These are phyloP conservation scores for Gastrolobium villosum DNA, from an alignment of 306 rosid genomes.

Conservation along the genomic window DNA sequence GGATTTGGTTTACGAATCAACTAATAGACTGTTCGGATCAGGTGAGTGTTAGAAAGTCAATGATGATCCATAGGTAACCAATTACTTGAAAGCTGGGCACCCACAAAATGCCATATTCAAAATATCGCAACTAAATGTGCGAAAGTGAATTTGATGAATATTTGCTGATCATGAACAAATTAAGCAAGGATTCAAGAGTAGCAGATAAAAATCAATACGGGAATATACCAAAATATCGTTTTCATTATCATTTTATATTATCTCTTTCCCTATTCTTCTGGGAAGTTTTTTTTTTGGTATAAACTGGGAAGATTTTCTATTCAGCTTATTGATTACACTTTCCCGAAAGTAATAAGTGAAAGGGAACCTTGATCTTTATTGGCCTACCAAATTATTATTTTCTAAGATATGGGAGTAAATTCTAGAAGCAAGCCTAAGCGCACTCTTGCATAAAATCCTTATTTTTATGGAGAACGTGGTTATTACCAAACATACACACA, in stretches of 20 bases:
- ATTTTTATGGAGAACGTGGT: background rate
- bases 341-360: background rate
- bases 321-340: background rate
- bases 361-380: background rate
- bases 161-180: background rate
- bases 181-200: background rate
- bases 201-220: background rate
- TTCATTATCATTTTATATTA: background rate
- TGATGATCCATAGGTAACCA: too few relatives aligned
- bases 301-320: background rate
- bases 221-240: background rate
- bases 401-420: constrained; percentile 49
- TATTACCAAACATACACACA: background rate
- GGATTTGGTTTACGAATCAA: too few relatives aligned
- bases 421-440: constrained; percentile 27
- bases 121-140: background rate
- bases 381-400: background rate
- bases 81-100: background rate
- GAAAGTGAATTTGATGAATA: background rate
- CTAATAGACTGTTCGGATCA: too few relatives aligned
- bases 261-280: background rate
- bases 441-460: background rate
- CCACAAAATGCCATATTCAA: background rate
- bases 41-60: background rate
- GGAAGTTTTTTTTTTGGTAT: background rate